Conservation (phyloP, 805 yeast genomes). For the Saccharomyces mikatae region DNA sequence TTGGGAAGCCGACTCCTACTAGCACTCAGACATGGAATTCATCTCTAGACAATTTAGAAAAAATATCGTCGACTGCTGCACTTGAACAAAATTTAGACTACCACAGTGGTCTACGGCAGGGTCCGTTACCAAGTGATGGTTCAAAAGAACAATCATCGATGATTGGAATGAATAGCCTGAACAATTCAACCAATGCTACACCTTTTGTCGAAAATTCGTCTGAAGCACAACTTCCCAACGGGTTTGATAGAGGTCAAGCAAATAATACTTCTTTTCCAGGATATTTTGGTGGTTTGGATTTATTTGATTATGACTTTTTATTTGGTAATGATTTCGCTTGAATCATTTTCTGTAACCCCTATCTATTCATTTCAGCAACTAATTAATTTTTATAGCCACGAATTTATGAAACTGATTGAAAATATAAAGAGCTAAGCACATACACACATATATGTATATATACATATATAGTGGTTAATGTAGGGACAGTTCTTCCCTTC, state of each 20-base stretch:
- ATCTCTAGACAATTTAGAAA: constrained; percentile 11
- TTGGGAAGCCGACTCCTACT: not conserved
- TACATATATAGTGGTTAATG: not conserved
- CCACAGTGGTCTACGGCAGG: not conserved
- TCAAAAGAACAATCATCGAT: not conserved
- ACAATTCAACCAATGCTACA: not conserved
- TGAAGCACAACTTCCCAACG: not conserved
- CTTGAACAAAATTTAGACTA: constrained; percentile 10
- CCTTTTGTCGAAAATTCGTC: not conserved
- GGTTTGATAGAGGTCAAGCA: not conserved
- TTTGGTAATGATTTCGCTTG: constrained; percentile 19
- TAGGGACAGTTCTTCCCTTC: not conserved
- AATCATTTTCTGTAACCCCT: not conserved
- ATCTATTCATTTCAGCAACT: not conserved
- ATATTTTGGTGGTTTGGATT: constrained; percentile 23
- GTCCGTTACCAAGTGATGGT: not conserved
- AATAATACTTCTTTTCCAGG: constrained; percentile 10
- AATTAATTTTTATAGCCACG: not conserved
- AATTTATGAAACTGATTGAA: not conserved
- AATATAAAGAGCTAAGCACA: not conserved
- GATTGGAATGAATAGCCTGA: not conserved
- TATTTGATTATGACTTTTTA: constrained; percentile 26
- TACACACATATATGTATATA: not conserved
- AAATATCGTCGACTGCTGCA: constrained; percentile 13
- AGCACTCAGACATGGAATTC: not conserved